Conservation (phyloP, 116 monocot species). For the Thalassia testudinum region DNA sequence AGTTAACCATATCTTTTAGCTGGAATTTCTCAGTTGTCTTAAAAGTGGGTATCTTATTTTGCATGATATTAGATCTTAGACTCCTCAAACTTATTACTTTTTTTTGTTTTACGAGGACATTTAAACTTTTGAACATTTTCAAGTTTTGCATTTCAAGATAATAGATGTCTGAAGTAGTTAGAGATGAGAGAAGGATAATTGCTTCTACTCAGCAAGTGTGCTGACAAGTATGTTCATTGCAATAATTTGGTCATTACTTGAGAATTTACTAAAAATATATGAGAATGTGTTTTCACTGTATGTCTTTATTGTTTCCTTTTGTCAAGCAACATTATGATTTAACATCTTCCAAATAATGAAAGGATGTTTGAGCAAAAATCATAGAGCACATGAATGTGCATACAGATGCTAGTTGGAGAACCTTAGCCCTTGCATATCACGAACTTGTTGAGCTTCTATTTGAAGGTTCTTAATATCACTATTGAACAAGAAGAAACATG, state of each 20-base stretch:
- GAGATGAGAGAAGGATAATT: constrained; percentile 38
- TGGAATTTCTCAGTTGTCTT: too few species aligned
- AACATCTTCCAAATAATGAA: constrained; percentile 39
- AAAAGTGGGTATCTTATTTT: too few species aligned
- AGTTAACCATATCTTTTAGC: constrained; percentile 22
- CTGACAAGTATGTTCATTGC: constrained; percentile 51
- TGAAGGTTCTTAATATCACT: too few species aligned
- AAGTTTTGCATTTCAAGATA: constrained; percentile 72
- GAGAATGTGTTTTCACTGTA: too few species aligned
- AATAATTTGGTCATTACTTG: background rate
- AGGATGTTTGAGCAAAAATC: constrained; percentile 46
- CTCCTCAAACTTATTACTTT: too few species aligned
- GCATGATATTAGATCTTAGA: too few species aligned
- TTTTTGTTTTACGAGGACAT: constrained; percentile 37
- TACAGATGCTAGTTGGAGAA: constrained; percentile 78
- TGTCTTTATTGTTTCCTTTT: constrained; percentile 2
- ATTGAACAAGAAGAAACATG: too few species aligned
- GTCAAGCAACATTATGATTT: constrained; percentile 68
- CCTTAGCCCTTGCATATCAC: constrained; percentile 72
- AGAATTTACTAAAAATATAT: background rate
- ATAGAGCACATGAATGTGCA: constrained; percentile 55
- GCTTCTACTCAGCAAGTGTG: constrained; percentile 73
- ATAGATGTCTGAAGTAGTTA: constrained; percentile 73
- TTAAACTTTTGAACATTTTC: constrained; percentile 64
- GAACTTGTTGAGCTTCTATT: constrained; percentile 41